Conservation (phyloP, 2,329 filamentous ascomycete species). For the Sarocladiaceae sp. region DNA sequence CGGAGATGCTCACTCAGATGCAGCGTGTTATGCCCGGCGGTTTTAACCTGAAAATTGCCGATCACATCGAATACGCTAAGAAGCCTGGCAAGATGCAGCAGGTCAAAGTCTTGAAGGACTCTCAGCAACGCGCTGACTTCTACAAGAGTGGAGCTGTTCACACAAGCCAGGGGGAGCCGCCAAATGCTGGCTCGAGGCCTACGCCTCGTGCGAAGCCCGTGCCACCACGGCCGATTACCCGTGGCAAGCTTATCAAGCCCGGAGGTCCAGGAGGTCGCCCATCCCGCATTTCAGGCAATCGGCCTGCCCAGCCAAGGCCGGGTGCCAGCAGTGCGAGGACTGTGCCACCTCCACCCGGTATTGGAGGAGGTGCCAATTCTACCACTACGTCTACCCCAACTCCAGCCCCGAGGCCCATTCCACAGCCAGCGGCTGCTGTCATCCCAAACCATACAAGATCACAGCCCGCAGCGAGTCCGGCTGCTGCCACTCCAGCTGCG, state of each 20-base stretch:
- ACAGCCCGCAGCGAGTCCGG: slow-evolving; percentile 48
- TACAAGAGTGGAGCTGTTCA: slow-evolving; percentile 95
- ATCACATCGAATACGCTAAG: slow-evolving; percentile 90
- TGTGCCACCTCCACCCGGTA: slow-evolving; percentile 27
- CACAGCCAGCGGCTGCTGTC: slow-evolving; percentile 21
- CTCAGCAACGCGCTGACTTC: slow-evolving; percentile 66
- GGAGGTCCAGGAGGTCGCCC: slow-evolving; percentile 79
- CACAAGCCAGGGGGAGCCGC: slow-evolving; percentile 74
- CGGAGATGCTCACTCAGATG: slow-evolving; percentile 92
- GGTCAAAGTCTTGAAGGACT: slow-evolving; percentile 88
- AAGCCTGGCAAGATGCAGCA: slow-evolving; percentile 88
- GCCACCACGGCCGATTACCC: slow-evolving; percentile 83
- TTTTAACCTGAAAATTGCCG: slow-evolving; percentile 75
- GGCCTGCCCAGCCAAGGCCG: slow-evolving; percentile 38
- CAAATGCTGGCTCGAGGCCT: slow-evolving; percentile 74
- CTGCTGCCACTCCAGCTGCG: slow-evolving; percentile 29
- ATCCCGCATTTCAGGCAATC: slow-evolving; percentile 57
- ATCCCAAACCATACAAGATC: slow-evolving; percentile 34
- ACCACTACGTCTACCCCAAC: slow-evolving; percentile 14
- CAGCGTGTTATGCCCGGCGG: slow-evolving; percentile 71
- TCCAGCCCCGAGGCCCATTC: slow-evolving; percentile 14
- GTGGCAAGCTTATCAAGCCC: slow-evolving; percentile 84
- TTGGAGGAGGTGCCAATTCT: slow-evolving; percentile 22
- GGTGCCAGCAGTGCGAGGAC: slow-evolving; percentile 24
- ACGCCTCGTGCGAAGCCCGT: slow-evolving; percentile 85